Base-by-base conservation (phyloP, 345 rosid species). In the Isatis tinctoria region DNA sequence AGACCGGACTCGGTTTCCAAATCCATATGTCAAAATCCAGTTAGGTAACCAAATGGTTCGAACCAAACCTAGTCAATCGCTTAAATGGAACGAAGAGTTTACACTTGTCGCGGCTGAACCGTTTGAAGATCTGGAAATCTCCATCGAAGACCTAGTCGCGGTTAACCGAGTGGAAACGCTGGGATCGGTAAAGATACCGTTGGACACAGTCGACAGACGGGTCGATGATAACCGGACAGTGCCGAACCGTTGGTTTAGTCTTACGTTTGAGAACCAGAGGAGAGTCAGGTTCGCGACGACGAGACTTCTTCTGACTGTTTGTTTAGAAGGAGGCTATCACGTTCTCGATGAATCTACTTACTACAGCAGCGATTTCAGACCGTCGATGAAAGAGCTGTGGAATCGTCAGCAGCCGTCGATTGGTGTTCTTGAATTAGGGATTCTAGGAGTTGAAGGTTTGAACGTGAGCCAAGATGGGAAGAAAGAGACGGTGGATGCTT, bases 261-360 rank as follows among this genome's bases (percentile, higher is more conserved):
- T 96, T 62, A 87, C 82, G 66, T 85, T 69, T 69, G 89, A 87
- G 40, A 81, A 40, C 17, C 88, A 82, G 43, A 87, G 85, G 85
- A 86, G 88, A 78, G 84, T 66, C 33, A 85, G 87, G 66, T 90
- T 90, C 60, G 80, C 85, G 0, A 84, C 89, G 0, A 87, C 92
- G 39, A 83, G 84, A 71, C 77, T 96, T 63, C 88, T 84, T 45
- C 74, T 85, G 39, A 79, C 85, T 53, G 82, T 90, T 17, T 90
- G 88, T 61, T 86, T 96, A 53, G 98, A 96, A 74, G 98, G 99
- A 75, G 98, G 99, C 17, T 92, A 96, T 68, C 99, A 96, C 61
- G 98, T 96, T 68, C 91, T 92, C 33, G 97, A 92, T 24, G 99
- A 90, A 74, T 87, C 98, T 7, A 85, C 97, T n/a, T 83, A 90